Conservation (phyloP, 2,329 filamentous ascomycete genomes). For the Aspergillus tubingensis region DNA sequence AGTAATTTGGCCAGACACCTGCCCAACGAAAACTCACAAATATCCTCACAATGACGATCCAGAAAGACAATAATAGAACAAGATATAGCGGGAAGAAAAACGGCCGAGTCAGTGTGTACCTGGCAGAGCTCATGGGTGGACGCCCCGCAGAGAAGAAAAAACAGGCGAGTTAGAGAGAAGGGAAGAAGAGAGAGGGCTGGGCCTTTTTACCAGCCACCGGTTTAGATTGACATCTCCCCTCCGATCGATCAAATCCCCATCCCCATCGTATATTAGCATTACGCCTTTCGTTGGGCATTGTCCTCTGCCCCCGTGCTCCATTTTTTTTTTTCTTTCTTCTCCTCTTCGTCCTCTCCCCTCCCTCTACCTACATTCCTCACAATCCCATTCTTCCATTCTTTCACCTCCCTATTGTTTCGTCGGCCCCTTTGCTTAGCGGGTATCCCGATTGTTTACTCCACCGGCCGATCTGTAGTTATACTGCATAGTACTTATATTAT, state of each 20-base stretch:
- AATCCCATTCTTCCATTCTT: not conserved
- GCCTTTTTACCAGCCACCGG: conserved; percentile 24
- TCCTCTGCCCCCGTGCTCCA: not conserved
- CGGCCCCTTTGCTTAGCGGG: not conserved
- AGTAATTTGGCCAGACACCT: not conserved
- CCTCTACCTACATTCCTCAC: not conserved
- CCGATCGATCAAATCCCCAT: not conserved
- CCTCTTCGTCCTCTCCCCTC: not conserved
- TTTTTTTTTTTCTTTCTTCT: not conserved
- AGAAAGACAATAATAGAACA: not conserved
- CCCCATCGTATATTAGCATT: conserved; percentile 13
- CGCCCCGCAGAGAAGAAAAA: conserved; percentile 15
- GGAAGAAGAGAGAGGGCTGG: conserved; percentile 11
- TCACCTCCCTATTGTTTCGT: not conserved
- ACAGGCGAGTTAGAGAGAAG: conserved; percentile 2
- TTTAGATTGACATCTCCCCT: conserved; percentile 10
- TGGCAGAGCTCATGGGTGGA: conserved; percentile 10
- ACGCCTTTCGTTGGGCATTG: conserved; percentile 11
- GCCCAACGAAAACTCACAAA: not conserved
- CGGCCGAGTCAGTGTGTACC: conserved; percentile 11
- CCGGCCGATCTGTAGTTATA: not conserved
- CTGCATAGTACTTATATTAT: not conserved
- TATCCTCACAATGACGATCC: not conserved
- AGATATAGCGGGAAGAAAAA: not conserved
- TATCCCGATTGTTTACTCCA: not conserved